A percentile compares a stretch with the other conserved stretches of the same genome.
These are phyloP conservation scores for Chernovozyma aurita DNA, from an alignment of 1,139 yeast genomes.

Conservation along the genomic window DNA sequence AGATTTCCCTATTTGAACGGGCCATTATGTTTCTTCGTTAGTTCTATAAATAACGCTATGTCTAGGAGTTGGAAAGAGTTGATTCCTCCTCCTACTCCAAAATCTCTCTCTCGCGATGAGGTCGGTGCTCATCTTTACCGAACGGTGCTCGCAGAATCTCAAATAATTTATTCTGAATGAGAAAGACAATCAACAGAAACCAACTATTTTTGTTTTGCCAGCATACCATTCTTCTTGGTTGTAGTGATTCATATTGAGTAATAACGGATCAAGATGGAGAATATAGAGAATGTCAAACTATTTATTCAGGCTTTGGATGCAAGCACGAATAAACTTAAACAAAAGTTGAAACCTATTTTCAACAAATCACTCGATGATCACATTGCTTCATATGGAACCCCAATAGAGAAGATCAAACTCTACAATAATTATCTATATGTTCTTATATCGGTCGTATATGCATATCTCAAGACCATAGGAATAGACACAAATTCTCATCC, in stretches of 20 bases:
- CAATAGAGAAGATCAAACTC: constrained; percentile 32
- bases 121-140: neutral
- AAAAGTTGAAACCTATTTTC: constrained; percentile 29
- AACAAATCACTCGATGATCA: constrained; percentile 32
- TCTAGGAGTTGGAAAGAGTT: no score
- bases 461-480: constrained; percentile 61
- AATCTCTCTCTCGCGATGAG: neutral
- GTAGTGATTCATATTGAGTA: no score
- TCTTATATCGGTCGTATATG: constrained; percentile 42
- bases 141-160: no score
- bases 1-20: constrained; percentile 66
- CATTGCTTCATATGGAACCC: constrained; percentile 21
- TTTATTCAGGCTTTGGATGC: constrained; percentile 25
- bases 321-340: constrained; percentile 26
- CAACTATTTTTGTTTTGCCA: no score
- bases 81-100: no score
- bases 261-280: constrained; percentile 4
- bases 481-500: constrained; percentile 55
- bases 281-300: constrained; percentile 21
- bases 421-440: constrained; percentile 43
- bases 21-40: constrained; percentile 5
- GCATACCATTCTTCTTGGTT: no score
- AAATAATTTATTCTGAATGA: no score
- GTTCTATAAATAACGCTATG: no score
- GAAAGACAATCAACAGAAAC: no score